Conservation (phyloP, 805 yeast species). For the Lipomyces orientalis region DNA sequence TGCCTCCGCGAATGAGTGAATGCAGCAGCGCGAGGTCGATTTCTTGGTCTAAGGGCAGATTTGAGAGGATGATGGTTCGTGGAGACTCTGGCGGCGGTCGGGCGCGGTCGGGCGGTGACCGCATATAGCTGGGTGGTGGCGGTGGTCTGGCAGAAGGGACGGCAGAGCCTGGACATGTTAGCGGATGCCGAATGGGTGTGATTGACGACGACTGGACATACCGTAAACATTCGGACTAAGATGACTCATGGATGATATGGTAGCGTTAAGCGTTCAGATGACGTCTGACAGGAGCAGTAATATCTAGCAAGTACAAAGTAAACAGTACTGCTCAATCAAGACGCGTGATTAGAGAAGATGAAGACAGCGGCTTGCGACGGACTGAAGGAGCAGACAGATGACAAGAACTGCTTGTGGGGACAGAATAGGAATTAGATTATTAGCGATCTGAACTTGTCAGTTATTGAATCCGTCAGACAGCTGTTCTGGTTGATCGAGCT, state of each 20-base stretch:
- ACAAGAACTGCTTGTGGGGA: background rate
- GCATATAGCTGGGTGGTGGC: background rate
- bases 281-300: background rate
- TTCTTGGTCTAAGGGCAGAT: slow-evolving; percentile 33
- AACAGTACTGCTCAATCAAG: background rate
- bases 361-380: background rate
- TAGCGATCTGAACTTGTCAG: background rate
- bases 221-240: slow-evolving; percentile 4
- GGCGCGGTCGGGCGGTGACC: slow-evolving; percentile 9
- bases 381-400: background rate
- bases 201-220: background rate
- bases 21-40: slow-evolving; percentile 32
- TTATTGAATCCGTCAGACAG: background rate
- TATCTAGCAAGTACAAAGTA: background rate
- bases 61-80: slow-evolving; percentile 29
- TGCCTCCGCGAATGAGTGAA: slow-evolving; percentile 34
- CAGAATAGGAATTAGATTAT: background rate
- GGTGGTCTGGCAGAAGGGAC: background rate
- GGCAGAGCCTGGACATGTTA: background rate
- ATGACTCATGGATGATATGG: slow-evolving; percentile 5
- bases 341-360: background rate
- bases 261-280: background rate
- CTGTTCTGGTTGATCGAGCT: background rate
- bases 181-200: background rate
- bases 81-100: slow-evolving; percentile 1